phyloP scores from a whole-genome alignment of 192 early-diverging fungal genomes.

The Podila verticillata region DNA sequence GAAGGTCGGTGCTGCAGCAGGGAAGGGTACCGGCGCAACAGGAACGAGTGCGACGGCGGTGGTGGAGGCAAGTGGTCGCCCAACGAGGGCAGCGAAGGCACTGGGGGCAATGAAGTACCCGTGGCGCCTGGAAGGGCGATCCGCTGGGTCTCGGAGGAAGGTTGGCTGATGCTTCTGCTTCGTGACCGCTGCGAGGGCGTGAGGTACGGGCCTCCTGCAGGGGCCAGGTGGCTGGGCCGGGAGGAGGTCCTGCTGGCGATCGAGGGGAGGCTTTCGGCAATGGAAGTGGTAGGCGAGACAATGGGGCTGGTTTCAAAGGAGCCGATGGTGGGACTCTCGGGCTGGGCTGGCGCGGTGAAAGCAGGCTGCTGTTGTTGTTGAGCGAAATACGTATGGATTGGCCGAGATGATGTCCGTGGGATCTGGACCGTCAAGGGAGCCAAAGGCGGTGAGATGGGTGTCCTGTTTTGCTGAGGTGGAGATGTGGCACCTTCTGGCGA shows the following conservation, averaged over 20 bases:
- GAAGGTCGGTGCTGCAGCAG: background rate
- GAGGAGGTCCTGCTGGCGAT: background rate
- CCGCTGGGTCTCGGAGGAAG: background rate
- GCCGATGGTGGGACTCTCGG: slow-evolving; percentile 10
- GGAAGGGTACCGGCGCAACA: background rate
- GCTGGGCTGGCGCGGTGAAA: background rate
- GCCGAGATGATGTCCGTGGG: slow-evolving; percentile 7
- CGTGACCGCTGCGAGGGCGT: background rate
- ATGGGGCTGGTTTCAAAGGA: background rate
- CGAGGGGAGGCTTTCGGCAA: background rate
- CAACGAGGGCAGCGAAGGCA: slow-evolving; percentile 2
- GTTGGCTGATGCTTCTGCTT: background rate
- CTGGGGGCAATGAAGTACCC: background rate
- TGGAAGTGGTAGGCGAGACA: background rate
- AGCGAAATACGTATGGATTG: slow-evolving; percentile 2
- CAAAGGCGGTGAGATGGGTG: slow-evolving; percentile 20
- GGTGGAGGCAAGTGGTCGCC: slow-evolving; percentile 17
- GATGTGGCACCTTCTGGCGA: slow-evolving; percentile 13
- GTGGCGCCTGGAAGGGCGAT: slow-evolving; percentile 9
- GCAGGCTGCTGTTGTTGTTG: background rate
- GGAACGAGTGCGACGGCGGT: background rate
- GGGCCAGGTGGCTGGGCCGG: background rate
- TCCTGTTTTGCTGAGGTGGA: background rate
- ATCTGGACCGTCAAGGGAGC: slow-evolving; percentile 40
- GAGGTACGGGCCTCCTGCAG: background rate